Evolutionary conservation across 768 basidiomycete genomes (phyloP), one percentile per base, ranked within the genome.

Genomic region (Mycena amicta): DNA sequence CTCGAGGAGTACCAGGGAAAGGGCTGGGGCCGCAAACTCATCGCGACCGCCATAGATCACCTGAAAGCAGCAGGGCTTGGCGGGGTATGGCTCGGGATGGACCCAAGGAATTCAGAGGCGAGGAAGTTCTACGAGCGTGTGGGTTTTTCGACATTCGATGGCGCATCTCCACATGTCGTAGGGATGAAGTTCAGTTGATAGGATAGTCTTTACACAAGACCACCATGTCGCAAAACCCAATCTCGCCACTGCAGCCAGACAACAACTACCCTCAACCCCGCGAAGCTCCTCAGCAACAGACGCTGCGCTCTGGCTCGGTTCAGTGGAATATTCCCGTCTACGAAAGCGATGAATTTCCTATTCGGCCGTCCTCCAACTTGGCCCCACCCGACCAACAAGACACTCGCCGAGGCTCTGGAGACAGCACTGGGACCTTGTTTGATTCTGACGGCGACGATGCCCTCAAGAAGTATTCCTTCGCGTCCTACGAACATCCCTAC

Each of bases 21-120:
- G 60, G 89, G 89, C 23, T 89, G 85, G 84, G 90, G 90, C n/a
- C 79, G 77, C 67, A 83, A 72, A 68, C 69, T 92, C 62, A 83
- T 92, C 31, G 76, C 71, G 45, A 72, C 65, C 30, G 87, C 82
- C 3, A 78, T 89, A 25, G 73, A 75, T 45, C 75, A 83, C 73
- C 69, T 92, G 66, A 80, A 75, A 59, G 77, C 66, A 29, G 74
- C 81, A 49, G 79, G 79, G 31, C 64, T 84, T 16, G 71, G 74
- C 12, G 79, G 81, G 1, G 70, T 92, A 28, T 92, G 89, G 87
- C 71, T 92, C 30, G 89, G 86, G 3, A 68, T 90, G 69, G 84
- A 90, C 68, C 79, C 83, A 25, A 75, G 80, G 65, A 92, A 93
- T 71, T 71, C 69, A 23, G 76, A 72, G 15, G 90, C 88, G 25